phyloP scores from a whole-genome alignment of 805 yeast species.

The Priceomyces castillae region DNA sequence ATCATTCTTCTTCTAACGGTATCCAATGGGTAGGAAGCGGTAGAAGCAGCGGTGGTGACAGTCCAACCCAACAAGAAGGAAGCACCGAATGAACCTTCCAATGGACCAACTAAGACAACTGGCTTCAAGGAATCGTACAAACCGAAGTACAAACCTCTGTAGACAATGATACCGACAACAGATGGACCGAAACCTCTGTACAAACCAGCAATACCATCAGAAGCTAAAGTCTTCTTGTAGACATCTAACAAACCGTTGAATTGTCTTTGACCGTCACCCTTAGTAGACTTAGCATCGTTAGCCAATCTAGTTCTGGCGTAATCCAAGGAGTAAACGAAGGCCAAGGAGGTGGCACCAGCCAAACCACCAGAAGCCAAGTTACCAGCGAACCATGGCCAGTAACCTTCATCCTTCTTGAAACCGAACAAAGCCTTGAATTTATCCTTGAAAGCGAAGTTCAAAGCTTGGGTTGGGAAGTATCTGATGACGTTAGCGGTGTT shows the following conservation, averaged over 20 bases:
- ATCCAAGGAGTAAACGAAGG: conserved; percentile 94
- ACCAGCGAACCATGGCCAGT: conserved; percentile 95
- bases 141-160: conserved; percentile 99
- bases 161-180: conserved; percentile 94
- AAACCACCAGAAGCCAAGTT: conserved; percentile 98
- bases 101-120: conserved; percentile 87
- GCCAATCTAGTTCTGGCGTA: conserved; percentile 99
- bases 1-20: conserved; percentile 99
- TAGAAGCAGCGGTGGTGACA: conserved; percentile 97
- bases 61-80: conserved; percentile 96
- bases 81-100: conserved; percentile 92
- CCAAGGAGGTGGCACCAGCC: conserved; percentile 94
- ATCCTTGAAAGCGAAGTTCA: conserved; percentile 98
- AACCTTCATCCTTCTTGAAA: conserved; percentile 93
- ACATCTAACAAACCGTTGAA: conserved; percentile 97
- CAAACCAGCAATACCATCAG: conserved; percentile 97
- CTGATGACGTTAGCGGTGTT: conserved; percentile 98
- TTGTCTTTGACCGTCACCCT: conserved; percentile 88
- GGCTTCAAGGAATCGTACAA: conserved; percentile 96
- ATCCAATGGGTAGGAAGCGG: conserved; percentile 98
- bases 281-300: conserved; percentile 90
- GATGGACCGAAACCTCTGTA: conserved; percentile 99
- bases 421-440: conserved; percentile 93
- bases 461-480: conserved; percentile 99
- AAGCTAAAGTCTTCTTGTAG: conserved; percentile 89